Base-by-base conservation (phyloP, 805 yeast species). In the Myxozyma monticola region DNA sequence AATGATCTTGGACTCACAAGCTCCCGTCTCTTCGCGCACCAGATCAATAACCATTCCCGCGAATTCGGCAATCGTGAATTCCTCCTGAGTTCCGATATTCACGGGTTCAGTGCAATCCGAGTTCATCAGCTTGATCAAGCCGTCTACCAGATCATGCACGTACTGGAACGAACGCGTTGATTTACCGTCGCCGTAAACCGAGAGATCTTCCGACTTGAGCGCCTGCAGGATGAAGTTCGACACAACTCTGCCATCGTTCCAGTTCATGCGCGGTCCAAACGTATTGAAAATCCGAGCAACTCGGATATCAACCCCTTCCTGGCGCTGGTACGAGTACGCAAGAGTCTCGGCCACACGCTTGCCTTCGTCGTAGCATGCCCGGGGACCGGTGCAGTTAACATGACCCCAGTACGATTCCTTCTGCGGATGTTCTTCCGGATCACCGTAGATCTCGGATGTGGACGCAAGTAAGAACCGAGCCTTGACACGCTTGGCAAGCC, bases 321-420 rank as follows among this genome's bases (percentile, higher is more conserved):
- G 65, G 17, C 59, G 48, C 34, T 44, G 41, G 36, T 62, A 61
- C 15, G 64, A 57, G 44, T 61, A 61, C 12, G 65, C 60, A 45
- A 61, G 42, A 1, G 65, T 59, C 51, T 61, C 65, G 2, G 64
- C 60, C 3, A 60, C 64, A 4, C 65, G 59, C 48, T 61, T 61
- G 18, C 65, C 65, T 42, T 61, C 65, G 37, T 61, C 65, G 48
- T 61, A 61, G 49, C 65, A 61, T n/a, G 65, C 60, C 12, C 65
- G 38, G 2, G 65, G 65, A 2, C 65, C 65, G 15, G 44, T 56
- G 26, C 54, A 44, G 33, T 61, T 60, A 33, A 61, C 65, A 18
- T 60, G 59, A 17, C 65, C 65, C 57, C 62, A 53, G 45, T 61
- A 61, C 9, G 62, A 33, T 38, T 61, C 65, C 31, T 44, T 55